Conservation (phyloP, 192 early-diverging fungal species). For the Jimgerdemannia lactiflua region DNA sequence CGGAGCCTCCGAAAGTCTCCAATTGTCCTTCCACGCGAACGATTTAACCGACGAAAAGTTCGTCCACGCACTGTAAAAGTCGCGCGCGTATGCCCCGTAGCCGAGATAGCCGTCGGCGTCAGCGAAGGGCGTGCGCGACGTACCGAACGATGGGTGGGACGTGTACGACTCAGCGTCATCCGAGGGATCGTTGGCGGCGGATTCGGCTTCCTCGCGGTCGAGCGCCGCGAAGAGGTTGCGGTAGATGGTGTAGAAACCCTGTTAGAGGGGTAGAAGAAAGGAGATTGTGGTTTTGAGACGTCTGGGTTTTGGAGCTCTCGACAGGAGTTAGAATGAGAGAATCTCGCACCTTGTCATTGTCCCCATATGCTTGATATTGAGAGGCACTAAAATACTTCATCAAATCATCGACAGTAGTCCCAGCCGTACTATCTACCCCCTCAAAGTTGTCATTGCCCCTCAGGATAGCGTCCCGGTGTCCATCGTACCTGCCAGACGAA, state of each 20-base stretch:
- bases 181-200: conserved; percentile 37
- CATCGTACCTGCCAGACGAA: conserved; percentile 67
- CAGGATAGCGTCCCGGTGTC: conserved; percentile 89
- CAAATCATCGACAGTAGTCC: conserved; percentile 61
- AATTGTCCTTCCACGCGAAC: conserved; percentile 95
- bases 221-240: conserved; percentile 73
- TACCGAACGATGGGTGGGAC: conserved; percentile 66
- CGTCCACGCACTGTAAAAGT: conserved; percentile 81
- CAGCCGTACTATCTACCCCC: conserved; percentile 44
- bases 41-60: conserved; percentile 82
- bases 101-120: conserved; percentile 51
- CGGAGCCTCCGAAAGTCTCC: conserved; percentile 75
- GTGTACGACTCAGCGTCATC: conserved; percentile 14
- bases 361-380: conserved; percentile 70
- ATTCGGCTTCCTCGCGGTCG: conserved; percentile 77
- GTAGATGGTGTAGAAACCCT: conserved; percentile 84
- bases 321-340: not conserved
- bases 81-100: conserved; percentile 45
- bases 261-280: conserved; percentile 4
- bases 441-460: conserved; percentile 64
- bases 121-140: conserved; percentile 52
- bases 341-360: conserved; percentile 46
- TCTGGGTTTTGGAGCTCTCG: not conserved
- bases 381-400: conserved; percentile 81
- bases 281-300: not conserved